Base-by-base conservation (phyloP, 2,329 filamentous ascomycete genomes). In the Aspergillus amoenus region DNA sequence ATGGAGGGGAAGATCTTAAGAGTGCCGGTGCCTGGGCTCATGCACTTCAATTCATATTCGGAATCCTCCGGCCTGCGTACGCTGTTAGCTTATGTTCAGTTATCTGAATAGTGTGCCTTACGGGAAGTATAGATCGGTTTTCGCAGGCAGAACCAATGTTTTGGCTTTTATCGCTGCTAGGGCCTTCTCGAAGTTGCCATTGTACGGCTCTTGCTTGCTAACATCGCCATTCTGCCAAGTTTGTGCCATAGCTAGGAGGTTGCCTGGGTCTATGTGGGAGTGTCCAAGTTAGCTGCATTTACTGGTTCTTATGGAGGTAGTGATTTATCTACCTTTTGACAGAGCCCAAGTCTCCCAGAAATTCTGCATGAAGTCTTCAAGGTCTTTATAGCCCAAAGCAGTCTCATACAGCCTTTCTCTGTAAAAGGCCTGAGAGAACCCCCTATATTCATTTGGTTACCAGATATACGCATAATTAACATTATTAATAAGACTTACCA, bases 61-160 rank as follows among this genome's bases (percentile, higher is more conserved):
- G 88, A 91, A 63, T 93, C 90, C 65, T 93, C 89, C 0, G 89
- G 88, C 51, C 84, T 87, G 50, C 27, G 6, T 27, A n/a, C 15
- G n/a, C 41, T 46, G 39, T 64, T 3, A 61, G 61, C 34, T 17
- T 56, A 27, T 45, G 53, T 17, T 15, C n/a, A 2, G 17, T 30
- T 6, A 4, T 7, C 12, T 1, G 7, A 27, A 24, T 40, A n/a
- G n/a, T 21, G 11, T 30, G 15, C 45, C 82, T 74, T 68, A 85
- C 79, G 90, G 88, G 63, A 94, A 93, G 68, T 93, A 93, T 4
- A 93, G 78, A 68, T 93, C 90, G 0, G 88, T 92, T 68, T 89
- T 85, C 21, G 79, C 76, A 0, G 90, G 90, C 13, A 93, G 71
- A 3, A 93, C 87, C 42, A 93, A 73, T 0, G 84, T 86, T 65